Evolutionary conservation across 2,329 filamentous ascomycete genomes (phyloP), one percentile per base, ranked within the genome.

Genomic region (Pseudopyrenochaeta lycopersici): DNA sequence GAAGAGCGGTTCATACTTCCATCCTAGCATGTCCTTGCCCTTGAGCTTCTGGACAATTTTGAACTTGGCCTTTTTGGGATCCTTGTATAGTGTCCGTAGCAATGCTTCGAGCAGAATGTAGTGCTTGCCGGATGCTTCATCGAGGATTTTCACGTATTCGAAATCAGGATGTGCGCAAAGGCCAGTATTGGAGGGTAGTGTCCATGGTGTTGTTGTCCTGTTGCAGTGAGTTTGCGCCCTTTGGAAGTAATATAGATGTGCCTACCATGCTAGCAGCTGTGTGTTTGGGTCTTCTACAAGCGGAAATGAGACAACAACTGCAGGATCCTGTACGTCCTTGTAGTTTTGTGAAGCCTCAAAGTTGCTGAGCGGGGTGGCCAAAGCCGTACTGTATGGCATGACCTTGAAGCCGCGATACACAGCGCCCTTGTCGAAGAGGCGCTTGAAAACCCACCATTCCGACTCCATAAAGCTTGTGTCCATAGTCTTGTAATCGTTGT

Each of bases 401-500:
- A 98, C 92, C 71, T 89, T 88, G 77, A 95, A 90, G 38, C 92
- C 93, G 64, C 92, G 90, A 75, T 97, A 98, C 49, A 97, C 92
- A 58, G 90, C 83, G 51, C 88, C 90, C 78, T 97, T 96, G 66
- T 96, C 90, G 74, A 91, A 96, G 20, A 97, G 83, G 73, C 94
- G 87, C 81, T 95, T 96, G 82, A 97, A 97, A 15, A 95, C 90
- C 93, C 94, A 97, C 94, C 94, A 98, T 62, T 91, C 87, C 0
- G 90, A 90, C 80, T 97, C 94, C 94, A 97, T 98, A 79, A 96
- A 98, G 17, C 82, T 88, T n/a, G 89, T 84, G 75, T 98, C 90
- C 92, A 97, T 97, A 31, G 92, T 97, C 86, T 97, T 97, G 82
- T 96, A 97, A 75, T 97, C 92, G 67, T 96, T 95, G 77, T 98